Percentiles rank a stretch among this genome's conserved stretches.
These are phyloP conservation scores for Gracilaria domingensis DNA, from an alignment of 23 red algal genomes.

Conservation along the genomic window DNA sequence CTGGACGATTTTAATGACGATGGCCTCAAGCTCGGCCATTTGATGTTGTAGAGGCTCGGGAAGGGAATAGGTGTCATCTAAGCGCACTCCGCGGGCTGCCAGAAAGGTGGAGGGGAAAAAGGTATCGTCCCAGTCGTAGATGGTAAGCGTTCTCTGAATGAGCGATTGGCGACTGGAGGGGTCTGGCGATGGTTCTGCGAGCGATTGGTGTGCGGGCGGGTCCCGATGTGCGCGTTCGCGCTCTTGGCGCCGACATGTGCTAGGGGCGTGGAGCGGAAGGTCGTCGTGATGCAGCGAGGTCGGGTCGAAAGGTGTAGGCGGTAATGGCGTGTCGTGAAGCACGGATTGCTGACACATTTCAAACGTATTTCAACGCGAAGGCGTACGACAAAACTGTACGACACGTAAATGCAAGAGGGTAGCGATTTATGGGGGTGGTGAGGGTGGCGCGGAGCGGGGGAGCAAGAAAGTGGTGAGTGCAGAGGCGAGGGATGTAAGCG, in stretches of 20 bases:
- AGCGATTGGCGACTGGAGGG: conserved; percentile 17
- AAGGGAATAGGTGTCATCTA: conserved; percentile 67
- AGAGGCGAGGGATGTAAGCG: background rate
- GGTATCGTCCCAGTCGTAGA: conserved; percentile 98
- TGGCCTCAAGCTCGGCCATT: conserved; percentile 66
- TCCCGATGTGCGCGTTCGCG: too few species aligned
- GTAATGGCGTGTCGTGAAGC: conserved; percentile 34
- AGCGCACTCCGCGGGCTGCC: conserved; percentile 63
- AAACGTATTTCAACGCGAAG: background rate
- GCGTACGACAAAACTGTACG: background rate
- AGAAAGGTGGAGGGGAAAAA: conserved; percentile 93
- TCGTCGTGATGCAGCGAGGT: conserved; percentile 8
- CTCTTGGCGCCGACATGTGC: conserved; percentile 11
- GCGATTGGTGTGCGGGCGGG: too few species aligned
- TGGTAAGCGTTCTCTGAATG: conserved; percentile 77
- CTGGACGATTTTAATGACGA: conserved; percentile 82
- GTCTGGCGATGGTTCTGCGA: too few species aligned
- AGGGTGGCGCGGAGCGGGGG: too few species aligned
- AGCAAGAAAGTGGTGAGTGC: background rate
- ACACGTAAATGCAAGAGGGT: too few species aligned
- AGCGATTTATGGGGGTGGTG: background rate
- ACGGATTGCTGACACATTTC: conserved; percentile 40
- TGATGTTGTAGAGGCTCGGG: conserved; percentile 57
- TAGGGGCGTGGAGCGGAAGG: background rate
- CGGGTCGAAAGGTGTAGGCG: conserved; percentile 13